Base-by-base conservation (phyloP, 345 rosid species). In the Brassica carinata region DNA sequence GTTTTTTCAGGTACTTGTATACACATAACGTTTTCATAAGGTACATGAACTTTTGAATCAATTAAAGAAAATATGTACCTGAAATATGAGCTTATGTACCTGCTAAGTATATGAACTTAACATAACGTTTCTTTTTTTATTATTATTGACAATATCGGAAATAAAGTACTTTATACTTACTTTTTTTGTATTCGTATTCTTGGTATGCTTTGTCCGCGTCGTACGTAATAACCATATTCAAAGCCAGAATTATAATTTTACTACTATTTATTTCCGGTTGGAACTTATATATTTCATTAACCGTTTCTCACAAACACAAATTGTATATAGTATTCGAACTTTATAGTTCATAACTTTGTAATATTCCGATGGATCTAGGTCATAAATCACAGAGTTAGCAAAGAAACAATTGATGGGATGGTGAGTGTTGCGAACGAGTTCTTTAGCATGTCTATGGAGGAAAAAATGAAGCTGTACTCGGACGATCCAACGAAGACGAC, bases 391-490 rank as follows among this genome's bases (percentile, higher is more conserved):
- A 89, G 92, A 38, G 88, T 94, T 34, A 3, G 82, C 1, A 61
- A 62, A 64, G 86, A 86, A 55, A 30, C 67, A 0, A 79, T 82
- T 81, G 86, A 83, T 36, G 79, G 63, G 23, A 90, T 91, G 89
- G 34, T 86, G 5, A 74, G 55, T 61, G 91, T 89, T 67, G 94
- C 87, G 1, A 65, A 48, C 5, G 94, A 85, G 29, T 91, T 94
- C 80, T 94, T 94, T 64, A 51, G 66, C 43, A 69, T 94, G 76
- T 90, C 97, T 3, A 51, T 87, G 74, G 97, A 91, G 77, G 98
- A 94, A 85, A 92, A 90, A 83, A 43, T 94, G 88, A 94, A 94
- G 87, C 74, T 90, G 0, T 90, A 92, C 74, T 94, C 98, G 0
- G 98, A 94, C 48, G 98, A 94, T 72, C 93, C 94, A 9, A 55